A percentile compares a stretch with the other conserved stretches of the same genome.
Evolutionary conservation across 495 filamentous ascomycete species (phyloP).

Genomic region (Clavariopsis aquatica): DNA sequence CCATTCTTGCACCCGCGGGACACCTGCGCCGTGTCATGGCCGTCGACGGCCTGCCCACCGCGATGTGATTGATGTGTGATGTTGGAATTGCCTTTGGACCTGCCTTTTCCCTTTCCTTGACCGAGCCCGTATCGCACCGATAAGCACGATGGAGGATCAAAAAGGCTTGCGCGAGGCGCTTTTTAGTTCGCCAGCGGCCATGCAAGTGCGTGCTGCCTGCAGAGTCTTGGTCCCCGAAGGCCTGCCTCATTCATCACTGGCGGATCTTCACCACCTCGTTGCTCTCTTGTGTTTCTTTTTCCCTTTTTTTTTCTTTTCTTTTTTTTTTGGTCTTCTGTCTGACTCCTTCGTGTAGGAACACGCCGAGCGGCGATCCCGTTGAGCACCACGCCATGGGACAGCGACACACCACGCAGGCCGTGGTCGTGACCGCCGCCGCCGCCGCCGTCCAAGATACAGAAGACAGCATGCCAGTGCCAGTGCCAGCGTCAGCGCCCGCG

Average conservation of each 20-base stretch:
- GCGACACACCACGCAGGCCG: too few relatives aligned
- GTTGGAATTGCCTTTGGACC: constrained; percentile 14
- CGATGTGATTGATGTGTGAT: not conserved
- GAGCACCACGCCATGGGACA: too few relatives aligned
- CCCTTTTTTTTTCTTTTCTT: too few relatives aligned
- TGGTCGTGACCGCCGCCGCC: too few relatives aligned
- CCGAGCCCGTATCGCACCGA: not conserved
- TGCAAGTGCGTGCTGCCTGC: constrained; percentile 10
- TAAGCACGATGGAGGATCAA: constrained; percentile 6
- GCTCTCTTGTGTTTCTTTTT: not conserved
- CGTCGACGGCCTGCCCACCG: not conserved
- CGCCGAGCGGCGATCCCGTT: too few relatives aligned
- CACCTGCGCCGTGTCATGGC: too few relatives aligned
- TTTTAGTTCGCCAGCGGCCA: not conserved
- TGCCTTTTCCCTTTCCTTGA: constrained; percentile 14
- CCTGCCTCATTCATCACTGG: not conserved
- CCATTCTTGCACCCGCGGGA: too few relatives aligned
- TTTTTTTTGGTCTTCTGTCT: too few relatives aligned
- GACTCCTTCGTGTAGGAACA: too few relatives aligned
- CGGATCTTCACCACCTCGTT: not conserved
- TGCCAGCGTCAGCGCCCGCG: too few relatives aligned
- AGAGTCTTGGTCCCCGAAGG: not conserved
- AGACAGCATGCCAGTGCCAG: too few relatives aligned
- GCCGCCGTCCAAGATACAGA: too few relatives aligned
- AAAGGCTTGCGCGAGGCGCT: constrained; percentile 15